Evolutionary conservation across 805 yeast genomes (phyloP), one percentile per base, ranked within the genome.

Genomic region (Saccharomycopsis sp.): DNA sequence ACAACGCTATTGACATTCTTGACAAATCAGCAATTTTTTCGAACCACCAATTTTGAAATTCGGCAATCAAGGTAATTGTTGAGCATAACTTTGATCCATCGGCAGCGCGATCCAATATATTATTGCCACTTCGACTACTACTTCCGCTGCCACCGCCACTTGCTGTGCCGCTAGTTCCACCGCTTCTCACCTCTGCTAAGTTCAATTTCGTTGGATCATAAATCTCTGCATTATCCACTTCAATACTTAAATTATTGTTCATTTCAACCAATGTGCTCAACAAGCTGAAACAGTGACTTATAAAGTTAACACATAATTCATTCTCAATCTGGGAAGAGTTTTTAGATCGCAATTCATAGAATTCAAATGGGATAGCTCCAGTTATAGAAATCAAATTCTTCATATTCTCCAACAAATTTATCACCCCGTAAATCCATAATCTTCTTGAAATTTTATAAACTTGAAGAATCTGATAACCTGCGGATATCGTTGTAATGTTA

Each of bases 1-100:
- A 85, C 35, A 85, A 65, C 0, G 94, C 93, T 53, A 86, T 85
- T 8, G 94, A 90, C 88, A 86, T 85, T 57, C 95, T 66, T 28
- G 90, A 81, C 52, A 86, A 65, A 59, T 86, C 96, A 28, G 95
- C 96, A 41, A 86, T 63, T 56, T 87, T 82, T 60, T 86, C 95
- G 23, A 79, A 72, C 96, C 96, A 86, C 61, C 51, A 59, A 47
- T 27, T 56, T 52, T 41, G 51, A 49, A 70, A 68, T 28, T 67
- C 65, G 8, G 71, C 61, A 14, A 70, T 63, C 16, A 67, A 60
- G 48, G 77, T 77, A 60, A 84, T 82, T 24, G 87, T 81, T 59
- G 82, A 79, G 0, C 31, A 22, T 8, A 48, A 31, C 20, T 43
- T 43, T 14, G 24, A 14, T 16, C 21, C 34, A 34, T 40, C 42